These are phyloP conservation scores for Suillus sp. DNA, from an alignment of 768 basidiomycete genomes.

Conservation along the genomic window DNA sequence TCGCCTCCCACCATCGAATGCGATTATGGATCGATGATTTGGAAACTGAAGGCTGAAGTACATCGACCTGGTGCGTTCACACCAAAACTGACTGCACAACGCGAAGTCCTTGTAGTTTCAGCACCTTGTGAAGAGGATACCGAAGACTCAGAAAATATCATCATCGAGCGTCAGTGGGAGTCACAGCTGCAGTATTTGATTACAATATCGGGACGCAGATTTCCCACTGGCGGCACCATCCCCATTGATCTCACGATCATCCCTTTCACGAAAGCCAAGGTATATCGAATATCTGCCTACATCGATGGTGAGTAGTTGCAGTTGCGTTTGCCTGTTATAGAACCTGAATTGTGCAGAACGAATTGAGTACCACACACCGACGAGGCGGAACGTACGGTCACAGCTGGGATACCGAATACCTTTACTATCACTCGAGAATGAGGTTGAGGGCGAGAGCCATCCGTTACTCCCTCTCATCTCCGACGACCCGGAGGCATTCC, in stretches of 20 bases:
- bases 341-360: conserved; percentile 52
- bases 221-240: conserved; percentile 84
- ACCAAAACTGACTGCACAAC: conserved; percentile 65
- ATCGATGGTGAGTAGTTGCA: conserved; percentile 72
- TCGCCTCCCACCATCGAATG: conserved; percentile 80
- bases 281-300: conserved; percentile 69
- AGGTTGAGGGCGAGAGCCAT: conserved; percentile 48
- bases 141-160: conserved; percentile 78
- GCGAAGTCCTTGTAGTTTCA: conserved; percentile 76
- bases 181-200: conserved; percentile 83
- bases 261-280: conserved; percentile 84
- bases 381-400: conserved; percentile 66
- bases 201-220: conserved; percentile 74
- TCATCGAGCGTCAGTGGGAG: conserved; percentile 91
- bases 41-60: conserved; percentile 79
- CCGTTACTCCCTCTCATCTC: conserved; percentile 81
- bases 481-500: conserved; percentile 63
- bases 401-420: conserved; percentile 63
- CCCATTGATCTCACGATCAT: conserved; percentile 79
- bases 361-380: conserved; percentile 76
- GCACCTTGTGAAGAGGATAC: conserved; percentile 79
- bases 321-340: not conserved
- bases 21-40: conserved; percentile 75
- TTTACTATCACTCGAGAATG: conserved; percentile 61
- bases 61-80: conserved; percentile 88